Evolutionary conservation across 2,329 filamentous ascomycete species (phyloP), one percentile per base, ranked within the genome.

Genomic region (Podosphaera leucotricha): DNA sequence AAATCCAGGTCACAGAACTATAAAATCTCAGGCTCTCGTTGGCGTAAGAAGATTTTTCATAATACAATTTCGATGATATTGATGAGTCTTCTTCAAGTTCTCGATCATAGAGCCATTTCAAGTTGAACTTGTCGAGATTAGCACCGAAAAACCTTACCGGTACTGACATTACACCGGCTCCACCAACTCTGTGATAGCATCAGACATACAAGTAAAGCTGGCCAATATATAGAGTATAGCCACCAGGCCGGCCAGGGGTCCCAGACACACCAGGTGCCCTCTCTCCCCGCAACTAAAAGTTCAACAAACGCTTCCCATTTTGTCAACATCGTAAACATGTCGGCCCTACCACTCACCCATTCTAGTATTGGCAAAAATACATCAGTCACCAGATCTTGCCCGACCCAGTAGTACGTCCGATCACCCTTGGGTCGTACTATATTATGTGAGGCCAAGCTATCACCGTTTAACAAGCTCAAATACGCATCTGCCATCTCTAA

Each of bases 141-240:
- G 39, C 50, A 54, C 2, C 41, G 58, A 53, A 74, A 74, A 56
- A 73, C 64, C 57, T 72, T 75, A 21, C 64, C 66, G 11, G 77
- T 81, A 52, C 75, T 78, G 2, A 80, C 72, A 57, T 82, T 81
- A 33, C 78, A 56, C 47, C 75, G 63, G 48, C 68, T 75, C 77
- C 77, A 82, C 46, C 61, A 62, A 48, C 54, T 63, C 1, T 70
- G 64, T 3, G 55, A 55, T 52, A 56, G 55, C 45, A 69, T 60
- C 42, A 59, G 63, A 45, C 53, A 54, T 5, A 65, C 40, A 51
- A 81, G 75, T 46, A 59, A 61, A 19, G 61, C 45, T 0, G 71
- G 71, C 63, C 66, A 71, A 50, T 70, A 72, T 2, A 72, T 57
- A 49, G 73, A 69, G 46, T 70, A 70, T 43, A 74, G 56, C 61